Evolutionary conservation across 371 early-diverging fungal species (phyloP).

Genomic region (Syncephalastrum monosporum): DNA sequence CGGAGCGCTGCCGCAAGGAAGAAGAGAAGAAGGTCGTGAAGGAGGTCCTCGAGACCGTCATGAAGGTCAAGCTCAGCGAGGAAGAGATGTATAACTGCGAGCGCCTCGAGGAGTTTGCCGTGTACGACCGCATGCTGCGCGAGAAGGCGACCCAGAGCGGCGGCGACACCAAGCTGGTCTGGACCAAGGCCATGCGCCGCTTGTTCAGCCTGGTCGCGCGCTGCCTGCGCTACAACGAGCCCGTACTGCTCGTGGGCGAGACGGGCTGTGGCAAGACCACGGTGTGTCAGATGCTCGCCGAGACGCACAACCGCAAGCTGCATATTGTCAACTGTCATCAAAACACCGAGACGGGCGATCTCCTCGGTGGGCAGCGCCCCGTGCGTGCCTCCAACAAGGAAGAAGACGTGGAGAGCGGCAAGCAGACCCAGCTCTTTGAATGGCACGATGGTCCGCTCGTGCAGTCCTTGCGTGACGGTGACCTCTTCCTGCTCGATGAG

Average conservation of each 20-base stretch:
- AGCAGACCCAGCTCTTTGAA: conserved; percentile 72
- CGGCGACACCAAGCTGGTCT: conserved; percentile 68
- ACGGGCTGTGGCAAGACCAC: conserved; percentile 99
- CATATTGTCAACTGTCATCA: conserved; percentile 98
- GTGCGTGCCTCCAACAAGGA: conserved; percentile 54
- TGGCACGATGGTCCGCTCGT: conserved; percentile 98
- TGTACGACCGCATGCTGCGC: conserved; percentile 34
- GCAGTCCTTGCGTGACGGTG: conserved; percentile 93
- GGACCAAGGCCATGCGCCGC: conserved; percentile 95
- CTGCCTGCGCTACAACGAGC: conserved; percentile 87
- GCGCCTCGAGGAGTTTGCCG: conserved; percentile 55
- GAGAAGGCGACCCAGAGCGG: conserved; percentile 23
- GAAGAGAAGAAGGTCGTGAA: conserved; percentile 86
- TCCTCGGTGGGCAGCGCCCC: conserved; percentile 97
- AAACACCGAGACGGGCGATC: conserved; percentile 96
- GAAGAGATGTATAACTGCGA: conserved; percentile 65
- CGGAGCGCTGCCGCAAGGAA: conserved; percentile 85
- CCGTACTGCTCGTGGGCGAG: conserved; percentile 97
- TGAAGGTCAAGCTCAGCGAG: conserved; percentile 72
- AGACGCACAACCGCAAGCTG: conserved; percentile 62
- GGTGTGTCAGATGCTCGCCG: conserved; percentile 92
- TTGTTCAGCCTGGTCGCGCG: conserved; percentile 86
- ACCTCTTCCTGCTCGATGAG: conserved; percentile 98
- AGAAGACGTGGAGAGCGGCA: conserved; percentile 19
- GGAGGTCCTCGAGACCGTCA: conserved; percentile 81